Evolutionary conservation across 257 asterid species (phyloP), one percentile per base, ranked within the genome.

Genomic region (Solanum virginianum): DNA sequence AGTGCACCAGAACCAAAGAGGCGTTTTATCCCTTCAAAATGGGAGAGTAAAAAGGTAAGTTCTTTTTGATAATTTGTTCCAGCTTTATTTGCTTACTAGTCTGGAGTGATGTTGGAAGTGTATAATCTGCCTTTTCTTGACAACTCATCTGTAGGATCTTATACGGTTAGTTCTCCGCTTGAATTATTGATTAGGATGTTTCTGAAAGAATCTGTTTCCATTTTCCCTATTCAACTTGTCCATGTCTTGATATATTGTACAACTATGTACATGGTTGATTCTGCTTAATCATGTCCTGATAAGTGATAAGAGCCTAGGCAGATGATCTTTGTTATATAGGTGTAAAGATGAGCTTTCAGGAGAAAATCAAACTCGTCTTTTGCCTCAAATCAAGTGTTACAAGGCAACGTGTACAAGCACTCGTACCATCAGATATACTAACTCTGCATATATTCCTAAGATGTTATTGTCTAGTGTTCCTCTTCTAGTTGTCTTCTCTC

Each of bases 1-100:
- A 92, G 91, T 90, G 98, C 97, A 17, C 98, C 99, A 11, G 99
- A 97, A 91, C 99, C 99, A 66, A 97, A 97, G 92, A 92, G 99
- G 41, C 99, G 99, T 80, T 97, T 97, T 91, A 91, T 91, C 88
- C 98, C 95, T 80, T 97, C 99, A 59, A 95, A 93, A 90, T 94
- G 93, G 98, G 99, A 97, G 91, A 91, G 94, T 88, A 94, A 89
- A 90, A 88, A 49, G 99, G 99, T 97, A 84, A 55, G 77, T 80
- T 83, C 32, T 72, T 49, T 51, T 51, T 51, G 51, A 32, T n/a
- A 68, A 62, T 24, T 49, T 15, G 26, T 47, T 26, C 11, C 57
- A 54, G 66, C 71, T 75, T 39, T 60, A 53, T 54, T 53, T 10
- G n/a, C 70, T 70, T 65, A 15, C 54, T 69, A 29, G 39, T 53